Evolutionary conservation across 768 basidiomycete species (phyloP), one percentile per base, ranked within the genome.

Genomic region (Chalciporus chontae): DNA sequence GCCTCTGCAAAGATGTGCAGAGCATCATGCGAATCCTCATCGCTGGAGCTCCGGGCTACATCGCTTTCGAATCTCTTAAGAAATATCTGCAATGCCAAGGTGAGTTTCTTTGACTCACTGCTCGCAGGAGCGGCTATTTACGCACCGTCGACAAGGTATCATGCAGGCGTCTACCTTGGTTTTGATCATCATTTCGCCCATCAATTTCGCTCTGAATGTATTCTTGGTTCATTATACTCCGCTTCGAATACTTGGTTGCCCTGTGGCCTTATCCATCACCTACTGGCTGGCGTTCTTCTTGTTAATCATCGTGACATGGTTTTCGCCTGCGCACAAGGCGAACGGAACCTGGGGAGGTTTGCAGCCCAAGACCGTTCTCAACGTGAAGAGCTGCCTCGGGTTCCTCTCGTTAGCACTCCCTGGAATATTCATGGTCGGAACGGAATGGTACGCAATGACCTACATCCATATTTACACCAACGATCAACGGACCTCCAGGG

Each of bases 71-170:
- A 63, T 82, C 79, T 49, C 69, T 88, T 57, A 89, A 89, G 65
- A 89, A 86, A 66, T 90, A 87, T 64, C 64, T 90, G 21, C 87
- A 88, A 60, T 87, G 85, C 50, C 86, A 90, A 73, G 87, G 85
- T 84, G 50, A 54, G 72, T 50, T 37, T 3, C 8, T 8, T 17
- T 10, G 18, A 13, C n/a, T n/a, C n/a, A 36, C 15, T 2, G 17
- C n/a, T 39, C 34, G 13, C 40, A 18, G 4, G 19, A 26, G 26
- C 9, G 11, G 15, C 38, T 4, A 37, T 31, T 37, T 36, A 40
- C 43, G 41, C 43, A 11, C 48, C 15, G 11, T 23, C 4, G 43
- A 17, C 14, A 43, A 89, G 87, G 86, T 8, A 88, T 90, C 51
- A 86, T 88, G 85, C 71, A 79, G 21, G 82, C 83, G 9, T 78